Base-by-base conservation (phyloP, 495 filamentous ascomycete genomes). In the Aspergillus mulundensis region DNA sequence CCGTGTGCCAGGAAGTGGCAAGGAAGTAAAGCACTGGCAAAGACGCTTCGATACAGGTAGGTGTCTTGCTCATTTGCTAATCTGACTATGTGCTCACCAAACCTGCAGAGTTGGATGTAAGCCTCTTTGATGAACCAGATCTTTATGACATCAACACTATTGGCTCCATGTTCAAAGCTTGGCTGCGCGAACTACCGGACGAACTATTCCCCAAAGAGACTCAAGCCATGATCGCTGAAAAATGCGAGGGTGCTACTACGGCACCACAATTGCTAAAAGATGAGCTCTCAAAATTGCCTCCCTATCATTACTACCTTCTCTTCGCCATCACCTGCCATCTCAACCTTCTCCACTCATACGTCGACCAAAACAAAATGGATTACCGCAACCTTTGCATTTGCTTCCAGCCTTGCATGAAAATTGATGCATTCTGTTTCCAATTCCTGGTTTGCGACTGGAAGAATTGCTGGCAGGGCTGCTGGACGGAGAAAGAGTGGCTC, bases 251-350 rank as follows among this genome's bases (percentile, higher is more conserved):
- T n/a, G 81, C 87, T 41, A 87, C 86, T 19, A 81, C 78, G 23
- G 87, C 89, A 3, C 91, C 91, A 6, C 86, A 92, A 59, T 59
- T 89, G 67, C 78, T 96, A 46, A 86, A 90, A 61, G 90, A 96
- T 53, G 91, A 95, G 69, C 85, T 96, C 3, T 95, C 91, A 3
- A 90, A 87, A 55, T 80, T 96, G 14, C 87, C 91, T 4, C 91
- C 91, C 0, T 95, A 89, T 75, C 91, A 96, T 71, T 96, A 96
- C 71, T 95, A 96, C 63, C 88, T 96, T 28, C 85, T 96, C 43
- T 96, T 96, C 70, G 91, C 91, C 59, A 94, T 95, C 60, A 96
- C 91, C 28, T 95, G 91, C 68, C 91, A 96, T 61, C 83, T 96
- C 34, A 91, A 88, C 65, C 81, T 96, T 4, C 82, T 96, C 14